Percentiles rank a stretch among this genome's conserved stretches.
Evolutionary conservation across 2,329 filamentous ascomycete species (phyloP).

Genomic region (Uncinocarpus reesii): DNA sequence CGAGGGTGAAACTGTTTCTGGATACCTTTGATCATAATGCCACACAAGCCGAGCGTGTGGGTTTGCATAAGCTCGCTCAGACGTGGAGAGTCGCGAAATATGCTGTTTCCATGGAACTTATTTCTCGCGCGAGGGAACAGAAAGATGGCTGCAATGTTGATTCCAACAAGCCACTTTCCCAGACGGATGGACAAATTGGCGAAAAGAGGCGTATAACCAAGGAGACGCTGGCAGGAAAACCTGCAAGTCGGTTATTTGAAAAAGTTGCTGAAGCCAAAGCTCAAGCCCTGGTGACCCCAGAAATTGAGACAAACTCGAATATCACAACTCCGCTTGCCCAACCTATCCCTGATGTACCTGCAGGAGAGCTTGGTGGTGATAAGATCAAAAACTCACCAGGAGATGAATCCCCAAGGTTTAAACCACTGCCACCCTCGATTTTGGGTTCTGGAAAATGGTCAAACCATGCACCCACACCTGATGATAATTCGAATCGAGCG

Average conservation of each 20-base stretch:
- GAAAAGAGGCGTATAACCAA: slow-evolving; percentile 23
- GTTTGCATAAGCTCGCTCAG: slow-evolving; percentile 45
- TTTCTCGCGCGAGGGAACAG: slow-evolving; percentile 30
- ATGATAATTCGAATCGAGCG: not conserved
- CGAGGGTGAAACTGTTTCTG: slow-evolving; percentile 27
- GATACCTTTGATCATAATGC: slow-evolving; percentile 46
- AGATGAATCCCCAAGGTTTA: slow-evolving; percentile 30
- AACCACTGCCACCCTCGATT: slow-evolving; percentile 36
- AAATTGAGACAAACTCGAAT: slow-evolving; percentile 44
- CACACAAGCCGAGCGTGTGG: slow-evolving; percentile 42
- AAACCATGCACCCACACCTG: slow-evolving; percentile 20
- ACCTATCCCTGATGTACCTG: slow-evolving; percentile 33
- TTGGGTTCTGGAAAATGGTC: slow-evolving; percentile 29
- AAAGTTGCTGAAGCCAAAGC: slow-evolving; percentile 32
- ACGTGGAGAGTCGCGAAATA: slow-evolving; percentile 50
- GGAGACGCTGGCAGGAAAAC: slow-evolving; percentile 29
- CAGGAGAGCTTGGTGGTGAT: not conserved
- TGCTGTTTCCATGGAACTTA: slow-evolving; percentile 42
- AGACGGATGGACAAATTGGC: slow-evolving; percentile 23
- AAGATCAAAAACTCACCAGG: slow-evolving; percentile 24
- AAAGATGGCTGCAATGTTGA: slow-evolving; percentile 1
- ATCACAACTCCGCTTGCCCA: slow-evolving; percentile 47
- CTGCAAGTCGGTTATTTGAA: slow-evolving; percentile 37
- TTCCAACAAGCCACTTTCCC: slow-evolving; percentile 23
- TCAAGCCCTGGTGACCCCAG: slow-evolving; percentile 25